Evolutionary conservation across 495 filamentous ascomycete species (phyloP).

Genomic region (Penicillium coprophilum): DNA sequence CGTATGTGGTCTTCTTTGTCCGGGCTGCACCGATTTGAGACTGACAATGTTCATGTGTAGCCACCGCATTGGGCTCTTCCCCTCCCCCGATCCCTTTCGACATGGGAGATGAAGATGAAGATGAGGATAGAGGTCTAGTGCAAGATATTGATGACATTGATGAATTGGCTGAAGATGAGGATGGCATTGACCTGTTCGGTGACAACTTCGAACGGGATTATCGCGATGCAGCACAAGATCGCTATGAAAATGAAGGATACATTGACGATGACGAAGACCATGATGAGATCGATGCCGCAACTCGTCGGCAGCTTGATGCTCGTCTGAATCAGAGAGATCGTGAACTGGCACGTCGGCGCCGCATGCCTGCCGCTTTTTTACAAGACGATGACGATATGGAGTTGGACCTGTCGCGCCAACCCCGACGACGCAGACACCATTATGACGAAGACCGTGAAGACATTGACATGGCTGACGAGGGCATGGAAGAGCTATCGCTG

Average conservation of each 20-base stretch:
- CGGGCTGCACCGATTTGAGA: conserved; percentile 3
- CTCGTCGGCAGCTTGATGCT: conserved; percentile 77
- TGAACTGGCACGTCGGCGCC: conserved; percentile 69
- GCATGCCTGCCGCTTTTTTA: conserved; percentile 81
- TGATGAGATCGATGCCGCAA: conserved; percentile 65
- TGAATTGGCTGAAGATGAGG: conserved; percentile 94
- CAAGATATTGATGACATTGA: conserved; percentile 91
- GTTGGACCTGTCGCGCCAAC: conserved; percentile 78
- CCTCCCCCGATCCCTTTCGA: conserved; percentile 58
- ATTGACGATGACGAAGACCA: conserved; percentile 82
- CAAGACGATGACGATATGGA: conserved; percentile 86
- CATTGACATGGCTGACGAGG: conserved; percentile 81
- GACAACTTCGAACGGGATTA: conserved; percentile 91
- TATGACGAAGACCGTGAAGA: conserved; percentile 95
- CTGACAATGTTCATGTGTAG: conserved; percentile 27
- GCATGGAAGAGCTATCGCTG: conserved; percentile 91
- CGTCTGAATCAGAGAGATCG: conserved; percentile 81
- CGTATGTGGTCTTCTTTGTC: conserved; percentile 52
- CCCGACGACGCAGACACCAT: conserved; percentile 72
- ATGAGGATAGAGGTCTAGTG: conserved; percentile 69
- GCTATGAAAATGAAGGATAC: conserved; percentile 64
- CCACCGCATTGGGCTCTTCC: conserved; percentile 37
- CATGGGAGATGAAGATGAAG: conserved; percentile 67
- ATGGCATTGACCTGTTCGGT: conserved; percentile 88
- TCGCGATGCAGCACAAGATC: conserved; percentile 55